A percentile compares a stretch with the other conserved stretches of the same genome.
phyloP scores from a whole-genome alignment of 495 filamentous ascomycete species.

The Terfezia claveryi region DNA sequence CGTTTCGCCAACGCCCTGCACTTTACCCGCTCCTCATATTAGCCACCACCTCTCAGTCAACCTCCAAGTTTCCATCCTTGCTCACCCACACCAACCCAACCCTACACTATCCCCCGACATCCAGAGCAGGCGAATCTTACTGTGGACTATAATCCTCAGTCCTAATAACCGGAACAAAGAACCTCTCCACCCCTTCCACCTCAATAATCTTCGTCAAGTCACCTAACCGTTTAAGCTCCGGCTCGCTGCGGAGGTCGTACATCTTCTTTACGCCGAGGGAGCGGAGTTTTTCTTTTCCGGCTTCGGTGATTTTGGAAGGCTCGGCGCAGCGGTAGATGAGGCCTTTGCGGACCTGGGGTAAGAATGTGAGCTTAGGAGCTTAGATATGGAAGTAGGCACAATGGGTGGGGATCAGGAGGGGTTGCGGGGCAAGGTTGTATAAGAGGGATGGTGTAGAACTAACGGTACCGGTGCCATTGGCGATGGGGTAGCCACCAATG shows the following conservation, averaged over 20 bases:
- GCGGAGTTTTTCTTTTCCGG: slow-evolving; percentile 31
- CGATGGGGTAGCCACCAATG: slow-evolving; percentile 31
- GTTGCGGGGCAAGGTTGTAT: too few species aligned
- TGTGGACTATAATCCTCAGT: slow-evolving; percentile 35
- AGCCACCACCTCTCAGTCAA: neutral
- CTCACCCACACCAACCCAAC: neutral
- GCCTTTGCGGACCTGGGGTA: slow-evolving; percentile 23
- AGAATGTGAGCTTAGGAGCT: too few species aligned
- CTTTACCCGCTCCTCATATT: neutral
- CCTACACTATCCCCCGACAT: too few species aligned
- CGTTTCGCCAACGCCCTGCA: slow-evolving; percentile 16
- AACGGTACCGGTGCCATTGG: too few species aligned
- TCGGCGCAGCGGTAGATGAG: slow-evolving; percentile 38
- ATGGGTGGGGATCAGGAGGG: too few species aligned
- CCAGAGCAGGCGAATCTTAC: slow-evolving; percentile 16
- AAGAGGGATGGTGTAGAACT: too few species aligned
- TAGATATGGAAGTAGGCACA: too few species aligned
- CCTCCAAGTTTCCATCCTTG: neutral
- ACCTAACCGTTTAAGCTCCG: slow-evolving; percentile 25
- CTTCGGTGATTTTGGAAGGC: slow-evolving; percentile 28
- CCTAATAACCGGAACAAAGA: slow-evolving; percentile 31
- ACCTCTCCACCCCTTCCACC: slow-evolving; percentile 18
- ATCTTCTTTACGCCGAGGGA: slow-evolving; percentile 35
- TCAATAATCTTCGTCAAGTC: slow-evolving; percentile 17
- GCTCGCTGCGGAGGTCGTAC: slow-evolving; percentile 41